A percentile compares a stretch with the other conserved stretches of the same genome.
phyloP scores from a whole-genome alignment of 2,329 filamentous ascomycete species.

The Cyanodermella asteris region DNA sequence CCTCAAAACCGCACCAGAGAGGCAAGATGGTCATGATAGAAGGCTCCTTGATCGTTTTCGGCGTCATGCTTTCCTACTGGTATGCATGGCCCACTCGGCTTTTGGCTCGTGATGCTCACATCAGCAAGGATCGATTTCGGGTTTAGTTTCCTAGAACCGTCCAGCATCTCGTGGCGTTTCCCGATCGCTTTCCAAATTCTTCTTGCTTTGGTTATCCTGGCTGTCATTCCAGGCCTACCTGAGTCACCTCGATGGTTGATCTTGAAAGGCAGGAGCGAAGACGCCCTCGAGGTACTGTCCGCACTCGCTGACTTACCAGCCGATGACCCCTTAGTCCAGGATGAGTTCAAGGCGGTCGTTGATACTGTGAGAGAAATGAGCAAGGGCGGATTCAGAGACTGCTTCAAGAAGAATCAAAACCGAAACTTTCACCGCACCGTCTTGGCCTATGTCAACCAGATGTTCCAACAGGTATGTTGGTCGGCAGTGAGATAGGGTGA shows the following conservation, averaged over 20 bases:
- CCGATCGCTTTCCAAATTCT: constrained; percentile 36
- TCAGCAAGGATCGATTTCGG: constrained; percentile 30
- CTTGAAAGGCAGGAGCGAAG: constrained; percentile 30
- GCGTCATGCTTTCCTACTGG: constrained; percentile 12
- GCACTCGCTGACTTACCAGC: constrained; percentile 25
- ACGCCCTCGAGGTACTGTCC: constrained; percentile 24
- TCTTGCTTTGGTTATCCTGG: constrained; percentile 29
- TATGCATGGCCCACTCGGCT: too few relatives aligned
- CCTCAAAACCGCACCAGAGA: constrained; percentile 27
- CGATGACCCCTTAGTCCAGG: constrained; percentile 22
- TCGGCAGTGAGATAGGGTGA: too few relatives aligned
- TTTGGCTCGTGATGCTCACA: constrained; percentile 28
- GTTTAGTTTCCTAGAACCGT: constrained; percentile 29
- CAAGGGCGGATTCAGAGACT: constrained; percentile 30
- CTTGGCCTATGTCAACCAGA: constrained; percentile 34
- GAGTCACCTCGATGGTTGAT: constrained; percentile 39
- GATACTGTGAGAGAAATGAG: constrained; percentile 29
- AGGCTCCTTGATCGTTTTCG: constrained; percentile 25
- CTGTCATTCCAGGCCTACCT: constrained; percentile 26
- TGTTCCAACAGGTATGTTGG: too few relatives aligned
- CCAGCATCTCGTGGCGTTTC: constrained; percentile 29
- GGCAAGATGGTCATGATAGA: constrained; percentile 32
- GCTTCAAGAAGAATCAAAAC: constrained; percentile 36
- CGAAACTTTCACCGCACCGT: constrained; percentile 33
- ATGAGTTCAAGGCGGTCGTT: constrained; percentile 30